Base-by-base conservation (phyloP, 2,329 filamentous ascomycete species). In the Pseudogymnoascus sp. region DNA sequence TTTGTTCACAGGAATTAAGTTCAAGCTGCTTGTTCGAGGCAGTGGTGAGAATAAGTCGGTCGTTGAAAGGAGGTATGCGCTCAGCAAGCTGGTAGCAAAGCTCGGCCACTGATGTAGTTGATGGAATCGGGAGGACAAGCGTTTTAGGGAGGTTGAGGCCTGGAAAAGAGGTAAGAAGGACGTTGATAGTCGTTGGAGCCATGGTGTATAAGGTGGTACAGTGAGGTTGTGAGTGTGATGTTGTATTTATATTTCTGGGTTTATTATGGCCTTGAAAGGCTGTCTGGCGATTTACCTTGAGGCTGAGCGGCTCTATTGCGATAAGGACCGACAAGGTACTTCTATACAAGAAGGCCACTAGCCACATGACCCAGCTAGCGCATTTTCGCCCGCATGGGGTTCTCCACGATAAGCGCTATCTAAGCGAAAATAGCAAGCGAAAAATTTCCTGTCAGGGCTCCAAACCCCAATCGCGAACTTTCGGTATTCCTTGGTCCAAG, bases 81-180 rank as follows among this genome's bases (percentile, higher is more conserved):
- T 78, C 82, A 73, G 85, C 76, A 76, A 92, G 81, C 63, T 78
- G 77, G 61, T 83, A 76, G 68, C 86, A 85, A 17, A 97, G 80
- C 67, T 91, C 83, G 64, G 82, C 80, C 70, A 93, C 78, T 11
- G 86, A 84, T 7, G 88, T 85, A 33, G 85, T 80, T 26, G 84
- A 78, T 8, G 85, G 79, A 21, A 96, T 78, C 0, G 90, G 87
- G n/a, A 97, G 80, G 4, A 89, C 86, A 35, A 96, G 80, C 0
- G 92, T 96, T n/a, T 89, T 79, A 2, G 93, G 92, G 6, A 96
- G 83, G 57, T 88, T 87, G 17, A 96, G 83, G 67, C 93, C 93
- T 7, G 88, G 82, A 72, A 97, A 93, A 66, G 88, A 91, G 69
- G 91, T 88, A 66, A 99, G 80, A 65, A 97, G 84, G 67, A 97